Conservation (phyloP, 768 basidiomycete species). For the Candolleomyces aberdarensis region DNA sequence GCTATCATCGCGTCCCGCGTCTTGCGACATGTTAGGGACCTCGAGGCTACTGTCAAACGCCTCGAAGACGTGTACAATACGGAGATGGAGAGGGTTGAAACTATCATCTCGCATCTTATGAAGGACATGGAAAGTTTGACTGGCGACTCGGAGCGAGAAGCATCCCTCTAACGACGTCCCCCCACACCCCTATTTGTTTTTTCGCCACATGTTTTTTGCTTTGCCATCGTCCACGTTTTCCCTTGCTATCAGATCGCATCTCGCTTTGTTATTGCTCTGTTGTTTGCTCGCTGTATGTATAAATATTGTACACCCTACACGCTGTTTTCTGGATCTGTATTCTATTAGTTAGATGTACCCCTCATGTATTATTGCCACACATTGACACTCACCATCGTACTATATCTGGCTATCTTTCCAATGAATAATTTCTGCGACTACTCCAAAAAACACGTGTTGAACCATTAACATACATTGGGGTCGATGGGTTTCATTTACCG, state of each 20-base stretch:
- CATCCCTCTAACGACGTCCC: background rate
- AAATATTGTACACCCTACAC: background rate
- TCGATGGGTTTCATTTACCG: no score
- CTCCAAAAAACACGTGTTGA: no score
- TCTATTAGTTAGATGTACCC: background rate
- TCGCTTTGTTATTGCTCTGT: background rate
- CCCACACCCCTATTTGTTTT: background rate
- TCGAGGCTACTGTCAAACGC: slow-evolving; percentile 33
- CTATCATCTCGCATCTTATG: slow-evolving; percentile 23
- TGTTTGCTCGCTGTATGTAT: no score
- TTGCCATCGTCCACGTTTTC: background rate
- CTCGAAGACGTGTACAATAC: slow-evolving; percentile 29
- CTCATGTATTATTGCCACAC: background rate
- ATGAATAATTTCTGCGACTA: background rate
- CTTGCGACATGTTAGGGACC: slow-evolving; percentile 30
- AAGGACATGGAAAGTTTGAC: slow-evolving; percentile 5
- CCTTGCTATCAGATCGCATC: background rate
- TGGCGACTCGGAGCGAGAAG: slow-evolving; percentile 2
- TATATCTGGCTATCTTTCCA: background rate
- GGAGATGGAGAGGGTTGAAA: slow-evolving; percentile 34
- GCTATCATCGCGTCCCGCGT: slow-evolving; percentile 26
- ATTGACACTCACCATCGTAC: background rate
- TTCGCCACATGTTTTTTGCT: background rate
- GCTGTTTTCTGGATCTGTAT: background rate
- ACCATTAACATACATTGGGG: no score